Evolutionary conservation across 805 yeast genomes (phyloP), one percentile per base, ranked within the genome.

Genomic region (Ogataea neopini): DNA sequence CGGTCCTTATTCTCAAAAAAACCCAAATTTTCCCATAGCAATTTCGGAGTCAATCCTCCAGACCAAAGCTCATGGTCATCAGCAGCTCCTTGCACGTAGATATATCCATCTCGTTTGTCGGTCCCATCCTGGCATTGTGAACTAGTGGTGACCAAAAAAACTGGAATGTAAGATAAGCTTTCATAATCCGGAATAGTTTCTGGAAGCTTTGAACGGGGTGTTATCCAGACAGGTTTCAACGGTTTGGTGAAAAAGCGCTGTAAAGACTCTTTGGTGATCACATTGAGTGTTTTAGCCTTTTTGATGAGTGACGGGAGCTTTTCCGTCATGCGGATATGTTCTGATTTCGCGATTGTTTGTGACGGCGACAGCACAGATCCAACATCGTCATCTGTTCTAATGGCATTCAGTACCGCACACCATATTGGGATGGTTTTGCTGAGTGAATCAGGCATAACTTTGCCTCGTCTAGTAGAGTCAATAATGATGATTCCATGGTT

Each of bases 1-100:
- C 58, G 44, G 3, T 44, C 41, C 7, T 44, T 40, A 41, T 69
- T 64, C 3, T 40, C 22, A 17, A 61, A 57, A 6, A 42, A 40
- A 1, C 61, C 64, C 2, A 61, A 43, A 48, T 76, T 59, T 3
- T 59, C 44, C 95, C 96, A 88, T 41, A 86, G 77, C 22, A 78
- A 41, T 0, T 58, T 56, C 0, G 91, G 81, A 1, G 72, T 75
- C 25, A 88, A 63, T 0, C 73, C 68, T 4, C 76, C 70, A 0
- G 84, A 77, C 97, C 97, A 90, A 9, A 84, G 69, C 58, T 90
- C 97, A 62, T 90, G 96, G 58, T 91, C 97, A 64, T 90, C 97
- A 0, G 94, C 97, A 0, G 96, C 94, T 1, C 97, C 97, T 64
- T 89, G 97, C 1, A 89, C 86, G 60, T 90, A 90, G 0, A 74